A percentile compares a stretch with the other conserved stretches of the same genome.
phyloP scores from a whole-genome alignment of 202 grass and related monocot species.

The Tripidium arundinaceum region DNA sequence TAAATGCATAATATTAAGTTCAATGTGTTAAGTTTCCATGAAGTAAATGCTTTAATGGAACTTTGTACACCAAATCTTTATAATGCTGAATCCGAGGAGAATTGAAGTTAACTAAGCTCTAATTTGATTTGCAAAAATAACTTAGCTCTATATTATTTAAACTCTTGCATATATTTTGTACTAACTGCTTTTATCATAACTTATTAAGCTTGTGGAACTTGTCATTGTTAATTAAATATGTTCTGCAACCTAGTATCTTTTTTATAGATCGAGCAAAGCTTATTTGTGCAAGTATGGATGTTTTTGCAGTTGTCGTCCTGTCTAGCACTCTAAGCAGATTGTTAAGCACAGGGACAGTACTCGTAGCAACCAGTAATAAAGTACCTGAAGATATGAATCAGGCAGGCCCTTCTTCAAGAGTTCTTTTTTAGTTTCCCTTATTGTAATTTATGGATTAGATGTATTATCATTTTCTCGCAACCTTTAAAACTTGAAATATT shows the following conservation, averaged over 20 bases:
- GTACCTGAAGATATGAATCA: slow-evolving; percentile 90
- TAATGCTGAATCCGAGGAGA: background rate
- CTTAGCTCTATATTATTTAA: too few relatives aligned
- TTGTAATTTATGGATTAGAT: slow-evolving; percentile 9
- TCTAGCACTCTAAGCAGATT: slow-evolving; percentile 82
- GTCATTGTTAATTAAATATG: background rate
- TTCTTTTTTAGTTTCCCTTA: background rate
- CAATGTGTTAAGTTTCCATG: background rate
- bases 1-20: slow-evolving; percentile 3
- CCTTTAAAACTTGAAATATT: slow-evolving; percentile 16
- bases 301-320: slow-evolving; percentile 84
- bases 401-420: slow-evolving; percentile 25
- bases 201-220: background rate
- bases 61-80: background rate
- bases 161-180: background rate
- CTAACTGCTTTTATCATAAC: background rate
- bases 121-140: too few relatives aligned
- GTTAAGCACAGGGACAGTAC: slow-evolving; percentile 74
- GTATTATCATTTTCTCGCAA: background rate
- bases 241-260: background rate
- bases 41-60: background rate
- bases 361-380: slow-evolving; percentile 79
- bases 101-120: background rate
- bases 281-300: slow-evolving; percentile 63
- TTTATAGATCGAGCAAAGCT: slow-evolving; percentile 1